Conservation (phyloP, 345 rosid species). For the Gossypium mustelinum region DNA sequence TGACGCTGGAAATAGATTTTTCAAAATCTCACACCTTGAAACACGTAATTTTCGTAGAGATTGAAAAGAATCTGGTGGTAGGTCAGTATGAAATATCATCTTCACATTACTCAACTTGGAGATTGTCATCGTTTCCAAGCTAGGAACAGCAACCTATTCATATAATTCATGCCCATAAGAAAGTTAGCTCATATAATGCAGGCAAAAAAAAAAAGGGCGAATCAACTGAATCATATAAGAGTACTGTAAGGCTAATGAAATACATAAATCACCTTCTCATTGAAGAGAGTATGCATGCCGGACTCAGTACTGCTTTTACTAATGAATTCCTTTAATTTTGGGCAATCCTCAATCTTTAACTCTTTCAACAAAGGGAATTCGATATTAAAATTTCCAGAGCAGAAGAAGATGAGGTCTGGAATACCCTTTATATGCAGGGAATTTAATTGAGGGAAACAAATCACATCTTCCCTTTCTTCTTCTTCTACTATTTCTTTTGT, state of each 20-base stretch:
- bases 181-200: neutral
- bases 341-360: accelerated
- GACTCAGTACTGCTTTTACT: neutral
- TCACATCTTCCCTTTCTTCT: neutral
- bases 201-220: no score
- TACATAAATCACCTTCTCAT: neutral
- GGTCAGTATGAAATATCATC: conserved; percentile 17
- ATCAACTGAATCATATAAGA: neutral
- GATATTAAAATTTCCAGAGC: neutral
- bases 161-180: no score
- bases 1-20: no score
- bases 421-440: accelerated
- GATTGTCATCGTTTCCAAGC: conserved; percentile 1
- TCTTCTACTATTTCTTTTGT: neutral
- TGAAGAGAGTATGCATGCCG: neutral
- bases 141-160: conserved; percentile 17
- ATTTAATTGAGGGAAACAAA: neutral
- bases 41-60: neutral
- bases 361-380: neutral
- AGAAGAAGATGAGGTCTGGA: no score
- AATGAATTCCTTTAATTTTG: neutral
- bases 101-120: neutral
- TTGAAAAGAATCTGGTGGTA: conserved; percentile 1
- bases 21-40: neutral
- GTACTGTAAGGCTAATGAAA: neutral